Evolutionary conservation across 1,284 basidiomycete genomes (phyloP).

Genomic region (Apiotrichum montevideense): DNA sequence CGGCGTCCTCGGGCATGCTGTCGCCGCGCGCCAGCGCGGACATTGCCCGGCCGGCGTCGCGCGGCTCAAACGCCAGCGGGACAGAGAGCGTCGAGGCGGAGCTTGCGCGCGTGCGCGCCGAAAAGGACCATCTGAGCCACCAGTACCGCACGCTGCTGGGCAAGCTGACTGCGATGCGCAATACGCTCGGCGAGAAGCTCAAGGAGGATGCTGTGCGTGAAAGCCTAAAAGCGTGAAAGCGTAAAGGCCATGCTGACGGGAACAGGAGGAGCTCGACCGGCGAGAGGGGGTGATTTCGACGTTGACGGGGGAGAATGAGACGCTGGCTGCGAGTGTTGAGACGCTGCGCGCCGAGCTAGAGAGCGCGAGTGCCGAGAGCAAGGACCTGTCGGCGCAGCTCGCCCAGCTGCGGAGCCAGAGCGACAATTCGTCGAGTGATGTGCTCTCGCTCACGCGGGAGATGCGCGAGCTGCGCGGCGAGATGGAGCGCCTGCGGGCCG

Average conservation of each 20-base stretch:
- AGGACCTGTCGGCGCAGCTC: conserved; percentile 63
- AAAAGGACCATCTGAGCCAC: conserved; percentile 74
- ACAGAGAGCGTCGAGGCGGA: conserved; percentile 38
- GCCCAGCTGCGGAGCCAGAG: conserved; percentile 50
- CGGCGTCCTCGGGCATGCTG: conserved; percentile 2
- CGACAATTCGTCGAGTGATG: conserved; percentile 61
- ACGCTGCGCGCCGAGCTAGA: conserved; percentile 73
- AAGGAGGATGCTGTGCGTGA: conserved; percentile 80
- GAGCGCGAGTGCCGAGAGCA: conserved; percentile 64
- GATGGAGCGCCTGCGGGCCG: conserved; percentile 73
- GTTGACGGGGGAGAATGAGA: conserved; percentile 67
- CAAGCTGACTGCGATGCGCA: conserved; percentile 88
- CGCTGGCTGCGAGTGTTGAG: conserved; percentile 61
- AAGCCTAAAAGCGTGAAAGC: no score
- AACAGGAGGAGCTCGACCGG: conserved; percentile 91
- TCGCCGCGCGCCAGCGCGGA: conserved; percentile 12
- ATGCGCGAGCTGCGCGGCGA: conserved; percentile 72
- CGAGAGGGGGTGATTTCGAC: conserved; percentile 73
- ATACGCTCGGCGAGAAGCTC: conserved; percentile 88
- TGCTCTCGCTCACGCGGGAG: conserved; percentile 66
- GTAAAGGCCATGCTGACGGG: not conserved
- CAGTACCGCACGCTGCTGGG: conserved; percentile 82
- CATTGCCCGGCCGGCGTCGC: not conserved
- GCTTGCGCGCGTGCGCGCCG: conserved; percentile 52
- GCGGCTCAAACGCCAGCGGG: not conserved